Percentiles rank a stretch among this genome's conserved stretches.
Evolutionary conservation across 352 stramenopile species (phyloP).

Genomic region (Paralagenidium karlingii): DNA sequence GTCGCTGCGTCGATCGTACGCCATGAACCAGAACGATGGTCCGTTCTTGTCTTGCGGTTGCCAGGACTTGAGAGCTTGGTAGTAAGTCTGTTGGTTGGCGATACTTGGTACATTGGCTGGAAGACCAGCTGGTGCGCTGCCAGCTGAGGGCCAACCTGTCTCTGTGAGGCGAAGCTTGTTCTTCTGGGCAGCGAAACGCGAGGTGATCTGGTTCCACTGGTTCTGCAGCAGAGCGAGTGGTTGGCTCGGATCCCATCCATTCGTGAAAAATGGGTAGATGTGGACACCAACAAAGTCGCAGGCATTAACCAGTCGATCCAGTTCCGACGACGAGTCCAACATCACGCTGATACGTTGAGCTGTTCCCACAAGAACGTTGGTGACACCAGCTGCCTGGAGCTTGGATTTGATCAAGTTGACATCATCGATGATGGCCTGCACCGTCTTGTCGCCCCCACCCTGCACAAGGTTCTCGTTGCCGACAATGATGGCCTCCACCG

Average conservation of each 20-base stretch:
- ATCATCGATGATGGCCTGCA: slow-evolving; percentile 11
- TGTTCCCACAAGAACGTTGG: slow-evolving; percentile 1
- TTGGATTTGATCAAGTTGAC: slow-evolving; percentile 17
- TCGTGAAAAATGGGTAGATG: slow-evolving; percentile 29
- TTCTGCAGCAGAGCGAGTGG: slow-evolving; percentile 9
- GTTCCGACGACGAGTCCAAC: slow-evolving; percentile 4
- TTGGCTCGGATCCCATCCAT: slow-evolving; percentile 9
- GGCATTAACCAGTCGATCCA: slow-evolving; percentile 6
- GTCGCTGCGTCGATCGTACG: slow-evolving; percentile 7
- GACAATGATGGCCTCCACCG: slow-evolving; percentile 30
- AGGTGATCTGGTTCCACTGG: slow-evolving; percentile 11
- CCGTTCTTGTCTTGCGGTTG: slow-evolving; percentile 2
- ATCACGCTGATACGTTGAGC: slow-evolving; percentile 11
- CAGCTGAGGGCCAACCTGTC: slow-evolving; percentile 16
- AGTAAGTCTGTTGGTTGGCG: slow-evolving; percentile 7
- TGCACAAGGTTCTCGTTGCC: slow-evolving; percentile 22
- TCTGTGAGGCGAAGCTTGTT: slow-evolving; percentile 20
- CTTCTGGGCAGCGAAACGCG: slow-evolving; percentile 7
- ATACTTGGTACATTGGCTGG: slow-evolving; percentile 5
- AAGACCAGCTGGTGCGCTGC: slow-evolving; percentile 2
- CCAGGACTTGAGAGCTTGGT: slow-evolving; percentile 3
- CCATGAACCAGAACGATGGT: slow-evolving; percentile 9
- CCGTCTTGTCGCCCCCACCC: slow-evolving; percentile 2
- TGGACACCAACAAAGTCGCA: slow-evolving; percentile 10
- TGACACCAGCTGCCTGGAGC: neutral